A percentile compares a stretch with the other conserved stretches of the same genome.
Conservation (phyloP, 2,329 filamentous ascomycete genomes). For the Phialophora tarda region DNA sequence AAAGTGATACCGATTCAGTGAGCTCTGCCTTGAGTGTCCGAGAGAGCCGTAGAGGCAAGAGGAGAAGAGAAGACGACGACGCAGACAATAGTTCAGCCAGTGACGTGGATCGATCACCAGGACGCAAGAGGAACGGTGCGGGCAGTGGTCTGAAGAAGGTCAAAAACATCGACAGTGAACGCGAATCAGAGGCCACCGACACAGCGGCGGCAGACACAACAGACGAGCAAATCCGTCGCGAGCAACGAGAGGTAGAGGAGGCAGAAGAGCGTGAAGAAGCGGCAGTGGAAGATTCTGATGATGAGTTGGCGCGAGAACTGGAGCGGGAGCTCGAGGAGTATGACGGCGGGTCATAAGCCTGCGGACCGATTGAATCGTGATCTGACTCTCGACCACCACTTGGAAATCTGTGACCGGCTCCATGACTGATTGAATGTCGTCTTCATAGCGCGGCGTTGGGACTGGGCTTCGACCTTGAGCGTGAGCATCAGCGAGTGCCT, state of each 20-base stretch:
- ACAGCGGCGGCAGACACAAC: conserved; percentile 17
- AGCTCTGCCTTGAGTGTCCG: conserved; percentile 40
- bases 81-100: conserved; percentile 53
- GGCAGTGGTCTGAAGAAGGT: conserved; percentile 35
- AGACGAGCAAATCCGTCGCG: conserved; percentile 40
- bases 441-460: conserved; percentile 28
- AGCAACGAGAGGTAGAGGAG: conserved; percentile 42
- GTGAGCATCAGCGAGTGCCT: conserved; percentile 10
- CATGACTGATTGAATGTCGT: conserved; percentile 8
- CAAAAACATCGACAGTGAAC: conserved; percentile 27
- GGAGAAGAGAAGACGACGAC: conserved; percentile 65
- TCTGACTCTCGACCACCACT: background rate
- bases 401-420: background rate
- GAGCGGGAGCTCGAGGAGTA: conserved; percentile 62
- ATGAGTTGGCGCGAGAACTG: conserved; percentile 60
- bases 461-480: conserved; percentile 12
- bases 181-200: conserved; percentile 23
- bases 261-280: conserved; percentile 42
- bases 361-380: background rate
- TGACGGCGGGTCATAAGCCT: conserved; percentile 8
- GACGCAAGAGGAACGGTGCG: conserved; percentile 41
- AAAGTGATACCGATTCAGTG: conserved; percentile 54
- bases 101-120: conserved; percentile 32
- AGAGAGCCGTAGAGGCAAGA: conserved; percentile 29
- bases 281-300: conserved; percentile 51